phyloP scores from a whole-genome alignment of 345 rosid species.

The Aegle marmelos region DNA sequence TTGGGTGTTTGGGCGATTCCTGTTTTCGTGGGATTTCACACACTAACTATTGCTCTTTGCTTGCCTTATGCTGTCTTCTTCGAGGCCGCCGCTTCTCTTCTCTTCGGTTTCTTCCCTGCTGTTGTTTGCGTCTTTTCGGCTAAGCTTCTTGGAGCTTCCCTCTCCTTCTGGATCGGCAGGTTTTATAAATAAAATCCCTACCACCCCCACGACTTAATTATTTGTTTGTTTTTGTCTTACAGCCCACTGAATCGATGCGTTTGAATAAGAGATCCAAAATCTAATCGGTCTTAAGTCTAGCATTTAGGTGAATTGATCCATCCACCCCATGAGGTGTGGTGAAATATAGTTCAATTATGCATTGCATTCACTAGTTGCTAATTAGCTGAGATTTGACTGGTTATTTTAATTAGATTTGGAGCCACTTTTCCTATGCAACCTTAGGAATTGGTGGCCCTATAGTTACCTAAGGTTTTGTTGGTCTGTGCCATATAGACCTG shows the following conservation, averaged over 20 bases:
- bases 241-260: too few relatives aligned
- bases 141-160: conserved; percentile 82
- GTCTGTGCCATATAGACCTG: not conserved
- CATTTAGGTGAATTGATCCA: too few relatives aligned
- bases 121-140: conserved; percentile 75
- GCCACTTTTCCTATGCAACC: not conserved
- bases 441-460: not conserved
- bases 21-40: conserved; percentile 73
- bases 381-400: not conserved
- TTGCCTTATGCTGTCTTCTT: conserved; percentile 87
- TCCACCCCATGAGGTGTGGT: too few relatives aligned
- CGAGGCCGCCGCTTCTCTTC: conserved; percentile 81
- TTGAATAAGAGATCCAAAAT: too few relatives aligned
- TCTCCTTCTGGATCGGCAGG: conserved; percentile 96
- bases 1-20: conserved; percentile 90
- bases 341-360: too few relatives aligned
- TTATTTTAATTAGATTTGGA: not conserved
- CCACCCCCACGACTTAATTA: not conserved
- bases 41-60: conserved; percentile 69
- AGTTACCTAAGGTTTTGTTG: not conserved
- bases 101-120: conserved; percentile 85
- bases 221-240: not conserved
- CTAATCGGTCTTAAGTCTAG: too few relatives aligned
- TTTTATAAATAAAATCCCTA: conserved; percentile 1
- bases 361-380: not conserved